These are phyloP conservation scores for Curvularia spicifera DNA, from an alignment of 2,329 filamentous ascomycete species.

Conservation along the genomic window DNA sequence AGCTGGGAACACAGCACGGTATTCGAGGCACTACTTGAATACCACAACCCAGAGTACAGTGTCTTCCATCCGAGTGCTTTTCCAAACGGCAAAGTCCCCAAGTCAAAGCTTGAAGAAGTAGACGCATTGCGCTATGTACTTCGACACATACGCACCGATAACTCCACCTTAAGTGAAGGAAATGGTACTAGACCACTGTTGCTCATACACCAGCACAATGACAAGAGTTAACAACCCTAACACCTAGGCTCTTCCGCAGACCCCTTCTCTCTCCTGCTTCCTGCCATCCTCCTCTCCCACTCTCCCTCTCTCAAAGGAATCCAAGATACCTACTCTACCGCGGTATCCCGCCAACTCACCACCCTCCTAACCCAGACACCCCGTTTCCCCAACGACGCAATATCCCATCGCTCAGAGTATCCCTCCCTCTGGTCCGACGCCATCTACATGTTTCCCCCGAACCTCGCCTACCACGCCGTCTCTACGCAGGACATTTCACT, in stretches of 20 bases:
- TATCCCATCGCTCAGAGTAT: conserved; percentile 54
- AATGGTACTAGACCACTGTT: conserved; percentile 31
- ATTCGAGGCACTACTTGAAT: conserved; percentile 52
- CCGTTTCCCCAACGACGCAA: conserved; percentile 55
- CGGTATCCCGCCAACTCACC: conserved; percentile 50
- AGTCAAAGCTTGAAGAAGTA: conserved; percentile 30
- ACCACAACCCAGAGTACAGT: conserved; percentile 44
- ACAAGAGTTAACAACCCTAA: background rate
- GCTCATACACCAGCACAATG: background rate
- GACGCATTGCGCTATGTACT: conserved; percentile 46
- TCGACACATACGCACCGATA: conserved; percentile 40
- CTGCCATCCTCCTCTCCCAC: conserved; percentile 54
- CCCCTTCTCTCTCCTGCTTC: conserved; percentile 55
- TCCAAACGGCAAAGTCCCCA: conserved; percentile 37
- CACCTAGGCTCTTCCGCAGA: conserved; percentile 48
- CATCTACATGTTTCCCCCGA: conserved; percentile 59
- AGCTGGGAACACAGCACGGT: conserved; percentile 54
- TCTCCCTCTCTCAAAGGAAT: conserved; percentile 38
- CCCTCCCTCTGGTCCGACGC: conserved; percentile 59
- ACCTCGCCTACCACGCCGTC: conserved; percentile 56
- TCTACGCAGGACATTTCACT: conserved; percentile 45
- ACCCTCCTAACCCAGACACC: conserved; percentile 51
- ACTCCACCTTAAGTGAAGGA: conserved; percentile 42
- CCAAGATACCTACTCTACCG: background rate
- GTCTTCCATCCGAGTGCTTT: conserved; percentile 51